Evolutionary conservation across 805 yeast species (phyloP).

Genomic region (Zygoascus ofunaensis): DNA sequence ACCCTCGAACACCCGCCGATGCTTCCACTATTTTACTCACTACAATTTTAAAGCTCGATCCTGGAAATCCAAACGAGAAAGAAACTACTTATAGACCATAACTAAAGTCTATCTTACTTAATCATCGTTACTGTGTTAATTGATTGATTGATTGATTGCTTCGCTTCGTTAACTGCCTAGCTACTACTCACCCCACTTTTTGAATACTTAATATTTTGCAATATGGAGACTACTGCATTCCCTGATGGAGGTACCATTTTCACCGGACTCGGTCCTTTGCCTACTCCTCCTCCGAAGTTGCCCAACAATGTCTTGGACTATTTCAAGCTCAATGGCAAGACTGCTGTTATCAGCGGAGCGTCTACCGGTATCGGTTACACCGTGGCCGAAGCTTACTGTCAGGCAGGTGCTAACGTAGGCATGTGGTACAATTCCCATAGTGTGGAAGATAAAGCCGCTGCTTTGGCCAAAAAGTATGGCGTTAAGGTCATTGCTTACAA

Average conservation of each 20-base stretch:
- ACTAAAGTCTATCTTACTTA: too few species aligned
- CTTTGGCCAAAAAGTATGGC: conserved; percentile 46
- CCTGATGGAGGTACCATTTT: conserved; percentile 16
- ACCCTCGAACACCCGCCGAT: too few species aligned
- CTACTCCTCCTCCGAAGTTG: conserved; percentile 45
- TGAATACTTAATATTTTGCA: too few species aligned
- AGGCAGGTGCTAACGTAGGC: conserved; percentile 80
- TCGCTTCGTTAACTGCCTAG: too few species aligned
- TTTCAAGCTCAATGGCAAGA: conserved; percentile 72
- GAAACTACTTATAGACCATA: too few species aligned
- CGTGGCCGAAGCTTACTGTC: conserved; percentile 74
- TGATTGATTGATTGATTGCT: too few species aligned
- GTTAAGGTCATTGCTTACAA: conserved; percentile 57
- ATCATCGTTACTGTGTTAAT: too few species aligned
- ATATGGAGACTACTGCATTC: neutral
- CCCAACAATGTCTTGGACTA: conserved; percentile 50
- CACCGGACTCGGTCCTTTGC: conserved; percentile 36
- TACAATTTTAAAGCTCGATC: too few species aligned
- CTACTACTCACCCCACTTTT: too few species aligned
- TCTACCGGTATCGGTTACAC: conserved; percentile 77
- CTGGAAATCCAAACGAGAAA: too few species aligned
- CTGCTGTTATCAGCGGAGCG: conserved; percentile 79
- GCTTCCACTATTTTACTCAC: too few species aligned
- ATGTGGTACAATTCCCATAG: conserved; percentile 57
- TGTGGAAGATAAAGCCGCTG: conserved; percentile 53